phyloP scores from a whole-genome alignment of 352 stramenopile genomes.

The Phytophthora ramorum region DNA sequence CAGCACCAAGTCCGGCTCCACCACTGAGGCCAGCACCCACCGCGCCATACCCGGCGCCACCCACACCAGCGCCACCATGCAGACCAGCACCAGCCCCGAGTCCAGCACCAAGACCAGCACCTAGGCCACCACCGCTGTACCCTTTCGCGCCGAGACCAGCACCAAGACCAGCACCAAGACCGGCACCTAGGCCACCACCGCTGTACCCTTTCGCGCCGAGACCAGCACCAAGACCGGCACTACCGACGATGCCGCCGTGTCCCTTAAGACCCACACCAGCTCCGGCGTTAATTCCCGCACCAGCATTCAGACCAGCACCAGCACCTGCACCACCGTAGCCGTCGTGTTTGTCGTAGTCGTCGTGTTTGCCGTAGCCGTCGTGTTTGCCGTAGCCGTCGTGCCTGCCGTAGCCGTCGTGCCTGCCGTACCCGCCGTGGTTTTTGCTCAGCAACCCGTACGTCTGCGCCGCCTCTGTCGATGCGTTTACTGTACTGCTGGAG shows the following conservation, averaged over 20 bases:
- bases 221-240: background rate
- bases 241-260: background rate
- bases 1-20: background rate
- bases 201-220: background rate
- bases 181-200: background rate
- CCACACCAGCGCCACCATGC: background rate
- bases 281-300: background rate
- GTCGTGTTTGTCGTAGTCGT: no score
- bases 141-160: background rate
- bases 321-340: constrained; percentile 3
- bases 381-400: no score
- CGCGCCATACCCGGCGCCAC: background rate
- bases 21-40: background rate
- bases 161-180: background rate
- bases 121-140: background rate
- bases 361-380: no score
- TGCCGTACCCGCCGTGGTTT: constrained; percentile 8
- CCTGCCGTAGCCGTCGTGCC: background rate
- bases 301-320: no score
- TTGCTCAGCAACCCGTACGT: constrained; percentile 14
- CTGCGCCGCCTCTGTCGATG: constrained; percentile 11
- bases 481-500: constrained; percentile 5
- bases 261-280: background rate
- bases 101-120: no score
- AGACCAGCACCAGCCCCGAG: background rate